A percentile compares a stretch with the other conserved stretches of the same genome.
These are phyloP conservation scores for Phytophthora hibernalis DNA, from an alignment of 352 stramenopile genomes.

Conservation along the genomic window DNA sequence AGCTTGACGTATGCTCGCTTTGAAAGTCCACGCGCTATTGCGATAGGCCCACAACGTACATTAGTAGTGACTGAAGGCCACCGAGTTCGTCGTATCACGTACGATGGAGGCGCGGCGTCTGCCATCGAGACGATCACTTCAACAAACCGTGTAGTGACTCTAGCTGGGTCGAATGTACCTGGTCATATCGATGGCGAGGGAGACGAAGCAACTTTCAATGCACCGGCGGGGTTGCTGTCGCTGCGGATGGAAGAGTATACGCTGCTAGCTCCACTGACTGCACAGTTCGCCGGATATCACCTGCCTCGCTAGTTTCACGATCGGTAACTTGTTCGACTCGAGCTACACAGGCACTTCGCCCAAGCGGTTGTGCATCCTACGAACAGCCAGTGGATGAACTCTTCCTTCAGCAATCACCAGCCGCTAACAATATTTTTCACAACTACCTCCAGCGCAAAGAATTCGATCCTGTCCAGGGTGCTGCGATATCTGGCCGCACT, in stretches of 20 bases:
- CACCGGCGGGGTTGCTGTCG: slow-evolving; percentile 89
- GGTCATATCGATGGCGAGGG: slow-evolving; percentile 88
- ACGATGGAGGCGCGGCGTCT: slow-evolving; percentile 61
- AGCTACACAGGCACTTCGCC: slow-evolving; percentile 86
- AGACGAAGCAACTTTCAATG: slow-evolving; percentile 90
- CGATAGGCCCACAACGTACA: slow-evolving; percentile 78
- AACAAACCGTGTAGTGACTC: slow-evolving; percentile 85
- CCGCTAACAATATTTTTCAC: slow-evolving; percentile 94
- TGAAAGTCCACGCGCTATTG: slow-evolving; percentile 93
- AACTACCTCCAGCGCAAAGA: slow-evolving; percentile 77
- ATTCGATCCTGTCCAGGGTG: slow-evolving; percentile 50
- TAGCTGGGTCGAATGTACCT: slow-evolving; percentile 83
- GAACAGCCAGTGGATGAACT: slow-evolving; percentile 92
- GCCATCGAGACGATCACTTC: slow-evolving; percentile 74
- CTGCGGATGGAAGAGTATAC: slow-evolving; percentile 89
- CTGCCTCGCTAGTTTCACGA: slow-evolving; percentile 70
- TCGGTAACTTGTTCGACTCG: slow-evolving; percentile 80
- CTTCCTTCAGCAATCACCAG: slow-evolving; percentile 78
- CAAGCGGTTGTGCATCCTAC: slow-evolving; percentile 95
- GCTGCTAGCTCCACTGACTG: slow-evolving; percentile 92
- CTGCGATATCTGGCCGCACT: slow-evolving; percentile 62
- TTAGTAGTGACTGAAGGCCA: slow-evolving; percentile 93
- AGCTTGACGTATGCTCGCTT: slow-evolving; percentile 91
- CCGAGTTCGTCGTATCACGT: slow-evolving; percentile 86
- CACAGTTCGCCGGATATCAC: slow-evolving; percentile 86